A percentile compares a stretch with the other conserved stretches of the same genome.
These are phyloP conservation scores for Fusarium tupiense DNA, from an alignment of 2,329 filamentous ascomycete genomes.

Conservation along the genomic window DNA sequence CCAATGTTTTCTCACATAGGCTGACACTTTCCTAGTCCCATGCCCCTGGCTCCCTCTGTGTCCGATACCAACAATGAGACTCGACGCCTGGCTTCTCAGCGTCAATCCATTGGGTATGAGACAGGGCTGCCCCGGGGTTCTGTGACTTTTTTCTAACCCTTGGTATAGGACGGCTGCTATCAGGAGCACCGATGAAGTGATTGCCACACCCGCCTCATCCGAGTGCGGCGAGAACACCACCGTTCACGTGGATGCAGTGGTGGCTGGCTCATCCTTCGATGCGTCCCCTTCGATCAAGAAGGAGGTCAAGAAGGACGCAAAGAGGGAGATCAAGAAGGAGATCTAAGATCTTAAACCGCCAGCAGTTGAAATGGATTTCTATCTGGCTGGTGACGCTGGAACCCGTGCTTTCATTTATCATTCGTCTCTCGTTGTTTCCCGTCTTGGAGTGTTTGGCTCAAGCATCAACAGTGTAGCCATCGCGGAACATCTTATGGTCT, in stretches of 20 bases:
- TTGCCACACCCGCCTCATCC: slow-evolving; percentile 55
- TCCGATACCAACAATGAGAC: slow-evolving; percentile 30
- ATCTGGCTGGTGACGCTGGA: not conserved
- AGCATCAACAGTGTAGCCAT: slow-evolving; percentile 43
- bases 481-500: slow-evolving; percentile 51
- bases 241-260: slow-evolving; percentile 61
- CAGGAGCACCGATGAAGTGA: slow-evolving; percentile 53
- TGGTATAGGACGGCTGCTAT: slow-evolving; percentile 50
- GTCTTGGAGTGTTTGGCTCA: slow-evolving; percentile 35
- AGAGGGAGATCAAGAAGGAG: slow-evolving; percentile 47
- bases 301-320: slow-evolving; percentile 52
- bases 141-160: slow-evolving; percentile 47
- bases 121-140: slow-evolving; percentile 38
- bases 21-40: slow-evolving; percentile 25
- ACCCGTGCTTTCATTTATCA: slow-evolving; percentile 12
- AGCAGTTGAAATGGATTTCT: not conserved
- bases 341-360: slow-evolving; percentile 10
- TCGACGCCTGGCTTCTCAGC: slow-evolving; percentile 47
- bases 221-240: slow-evolving; percentile 65
- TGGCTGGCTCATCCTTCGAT: slow-evolving; percentile 54
- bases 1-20: not conserved
- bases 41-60: not conserved
- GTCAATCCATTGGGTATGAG: slow-evolving; percentile 50
- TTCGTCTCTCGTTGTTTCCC: slow-evolving; percentile 15
- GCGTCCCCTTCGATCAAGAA: slow-evolving; percentile 60